Evolutionary conservation across 208 protist species (phyloP).

Genomic region (Trypanosoma cruzi): DNA sequence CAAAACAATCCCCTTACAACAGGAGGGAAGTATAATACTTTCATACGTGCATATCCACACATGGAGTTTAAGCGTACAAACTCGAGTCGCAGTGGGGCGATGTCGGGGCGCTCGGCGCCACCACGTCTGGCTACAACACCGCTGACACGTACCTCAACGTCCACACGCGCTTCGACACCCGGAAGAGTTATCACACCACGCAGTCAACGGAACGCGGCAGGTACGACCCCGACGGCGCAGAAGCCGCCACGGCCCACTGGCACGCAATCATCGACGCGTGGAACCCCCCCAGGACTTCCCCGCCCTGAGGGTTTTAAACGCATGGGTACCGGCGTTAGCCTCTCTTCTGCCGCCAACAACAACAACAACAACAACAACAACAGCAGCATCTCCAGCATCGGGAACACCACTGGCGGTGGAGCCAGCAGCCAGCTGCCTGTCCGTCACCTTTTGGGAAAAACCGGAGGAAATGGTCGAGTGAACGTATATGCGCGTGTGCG

Average conservation of each 20-base stretch:
- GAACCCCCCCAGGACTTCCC: slow-evolving; percentile 14
- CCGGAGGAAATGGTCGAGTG: slow-evolving; percentile 59
- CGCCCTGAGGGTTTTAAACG: slow-evolving; percentile 43
- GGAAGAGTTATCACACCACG: neutral
- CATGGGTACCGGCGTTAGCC: slow-evolving; percentile 41
- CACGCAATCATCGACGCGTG: slow-evolving; percentile 22
- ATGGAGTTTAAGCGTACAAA: slow-evolving; percentile 82
- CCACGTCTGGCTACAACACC: slow-evolving; percentile 18
- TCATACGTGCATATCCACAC: neutral
- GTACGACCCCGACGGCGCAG: neutral
- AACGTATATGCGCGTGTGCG: slow-evolving; percentile 89
- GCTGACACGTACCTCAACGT: neutral
- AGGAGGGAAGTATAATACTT: neutral
- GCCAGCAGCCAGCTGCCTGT: neutral
- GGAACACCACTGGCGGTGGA: neutral
- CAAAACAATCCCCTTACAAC: no score
- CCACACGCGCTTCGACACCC: slow-evolving; percentile 27
- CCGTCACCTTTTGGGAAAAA: slow-evolving; percentile 13
- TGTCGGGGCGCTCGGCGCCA: slow-evolving; percentile 20
- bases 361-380: neutral
- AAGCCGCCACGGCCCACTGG: slow-evolving; percentile 27
- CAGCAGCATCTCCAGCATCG: slow-evolving; percentile 4
- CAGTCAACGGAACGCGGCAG: slow-evolving; percentile 8
- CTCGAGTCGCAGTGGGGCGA: slow-evolving; percentile 52
- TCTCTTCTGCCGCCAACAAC: neutral